Evolutionary conservation across 306 rosid genomes (phyloP).

Genomic region (Acacia confusa): DNA sequence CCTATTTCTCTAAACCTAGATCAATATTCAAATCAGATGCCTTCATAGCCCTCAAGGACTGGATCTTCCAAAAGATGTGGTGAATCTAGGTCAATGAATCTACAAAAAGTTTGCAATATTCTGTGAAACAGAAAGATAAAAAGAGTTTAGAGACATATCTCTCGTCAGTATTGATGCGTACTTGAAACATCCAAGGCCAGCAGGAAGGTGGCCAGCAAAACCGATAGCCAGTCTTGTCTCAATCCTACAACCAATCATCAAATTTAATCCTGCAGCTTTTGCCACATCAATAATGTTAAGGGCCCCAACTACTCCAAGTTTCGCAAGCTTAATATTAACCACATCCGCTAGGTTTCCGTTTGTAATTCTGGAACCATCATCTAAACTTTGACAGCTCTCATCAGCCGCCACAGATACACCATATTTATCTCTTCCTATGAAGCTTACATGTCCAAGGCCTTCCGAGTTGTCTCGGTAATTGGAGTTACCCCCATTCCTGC

Average conservation of each 20-base stretch:
- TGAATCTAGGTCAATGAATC: conserved; percentile 14
- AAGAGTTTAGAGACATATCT: background rate
- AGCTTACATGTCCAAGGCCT: conserved; percentile 78
- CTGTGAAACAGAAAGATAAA: background rate
- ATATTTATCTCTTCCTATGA: conserved; percentile 60
- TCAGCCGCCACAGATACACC: conserved; percentile 94
- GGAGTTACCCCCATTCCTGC: conserved; percentile 87
- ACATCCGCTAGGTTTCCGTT: conserved; percentile 73
- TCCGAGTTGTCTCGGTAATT: conserved; percentile 91
- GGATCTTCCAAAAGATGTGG: conserved; percentile 17
- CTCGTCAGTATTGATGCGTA: background rate
- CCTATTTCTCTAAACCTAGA: no score
- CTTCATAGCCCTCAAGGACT: conserved; percentile 23
- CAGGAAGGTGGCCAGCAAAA: conserved; percentile 70
- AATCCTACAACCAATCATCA: conserved; percentile 77
- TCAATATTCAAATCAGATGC: no score
- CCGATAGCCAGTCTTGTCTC: conserved; percentile 77
- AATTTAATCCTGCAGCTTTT: conserved; percentile 38
- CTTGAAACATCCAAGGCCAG: conserved; percentile 42
- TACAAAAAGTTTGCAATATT: background rate
- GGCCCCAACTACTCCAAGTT: conserved; percentile 84
- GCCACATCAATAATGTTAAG: conserved; percentile 53
- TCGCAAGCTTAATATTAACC: conserved; percentile 84
- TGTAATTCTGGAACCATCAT: conserved; percentile 68
- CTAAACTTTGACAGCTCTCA: conserved; percentile 79